phyloP scores from a whole-genome alignment of 164 flowering plant genomes.

The Chimonanthus salicifolius region DNA sequence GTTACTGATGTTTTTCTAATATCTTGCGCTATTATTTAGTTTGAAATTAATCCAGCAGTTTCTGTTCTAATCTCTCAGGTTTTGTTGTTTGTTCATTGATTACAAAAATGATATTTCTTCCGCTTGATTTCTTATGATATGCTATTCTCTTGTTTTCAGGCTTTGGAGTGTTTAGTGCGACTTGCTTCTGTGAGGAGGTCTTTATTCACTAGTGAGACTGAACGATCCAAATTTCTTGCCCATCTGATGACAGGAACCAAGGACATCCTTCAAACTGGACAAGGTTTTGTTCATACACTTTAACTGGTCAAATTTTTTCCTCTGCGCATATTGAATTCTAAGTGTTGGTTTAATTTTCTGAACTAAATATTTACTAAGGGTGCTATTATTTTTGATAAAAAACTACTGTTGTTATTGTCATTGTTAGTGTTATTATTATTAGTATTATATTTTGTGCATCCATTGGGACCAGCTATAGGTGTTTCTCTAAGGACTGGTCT shows the following conservation, averaged over 20 bases:
- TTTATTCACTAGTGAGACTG: slow-evolving; percentile 73
- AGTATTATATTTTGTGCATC: no score
- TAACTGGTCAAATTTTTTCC: neutral
- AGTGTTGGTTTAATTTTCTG: no score
- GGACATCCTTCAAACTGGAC: slow-evolving; percentile 84
- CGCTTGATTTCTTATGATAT: neutral
- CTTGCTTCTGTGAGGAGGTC: slow-evolving; percentile 95
- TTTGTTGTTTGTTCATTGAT: neutral
- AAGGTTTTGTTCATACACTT: slow-evolving; percentile 45
- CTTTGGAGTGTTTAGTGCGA: slow-evolving; percentile 94
- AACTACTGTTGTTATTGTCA: no score
- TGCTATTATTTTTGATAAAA: no score
- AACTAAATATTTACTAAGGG: no score
- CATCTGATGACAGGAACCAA: slow-evolving; percentile 95
- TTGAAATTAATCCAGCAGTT: neutral
- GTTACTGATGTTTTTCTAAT: no score
- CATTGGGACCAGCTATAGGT: no score
- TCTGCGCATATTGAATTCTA: no score
- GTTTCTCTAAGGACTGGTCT: no score
- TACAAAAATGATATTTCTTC: neutral
- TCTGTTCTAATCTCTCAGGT: neutral
- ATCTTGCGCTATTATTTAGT: neutral
- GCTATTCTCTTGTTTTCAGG: slow-evolving; percentile 35
- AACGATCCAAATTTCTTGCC: slow-evolving; percentile 85
- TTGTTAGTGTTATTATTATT: no score